These are phyloP conservation scores for Fusarium cyanostomum DNA, from an alignment of 2,329 filamentous ascomycete genomes.

Conservation along the genomic window DNA sequence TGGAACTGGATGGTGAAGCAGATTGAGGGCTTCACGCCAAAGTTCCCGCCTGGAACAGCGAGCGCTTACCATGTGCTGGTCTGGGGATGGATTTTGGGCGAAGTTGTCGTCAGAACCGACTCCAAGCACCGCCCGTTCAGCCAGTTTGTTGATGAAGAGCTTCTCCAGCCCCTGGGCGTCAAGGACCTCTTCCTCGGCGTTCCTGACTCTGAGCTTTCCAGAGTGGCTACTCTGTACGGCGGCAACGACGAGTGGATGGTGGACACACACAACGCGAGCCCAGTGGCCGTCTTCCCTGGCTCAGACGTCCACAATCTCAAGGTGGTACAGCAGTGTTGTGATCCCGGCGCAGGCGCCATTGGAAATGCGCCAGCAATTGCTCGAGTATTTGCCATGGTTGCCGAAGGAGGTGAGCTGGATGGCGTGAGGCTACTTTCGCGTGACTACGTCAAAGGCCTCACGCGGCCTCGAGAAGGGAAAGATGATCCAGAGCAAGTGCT, in stretches of 20 bases:
- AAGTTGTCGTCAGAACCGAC: slow-evolving; percentile 5
- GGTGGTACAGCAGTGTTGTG: not conserved
- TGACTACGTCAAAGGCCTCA: not conserved
- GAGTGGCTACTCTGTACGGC: slow-evolving; percentile 4
- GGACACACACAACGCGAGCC: slow-evolving; percentile 3
- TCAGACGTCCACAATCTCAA: slow-evolving; percentile 8
- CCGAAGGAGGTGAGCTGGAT: slow-evolving; percentile 2
- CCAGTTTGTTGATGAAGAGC: slow-evolving; percentile 7
- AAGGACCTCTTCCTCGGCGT: slow-evolving; percentile 1
- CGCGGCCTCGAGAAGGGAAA: not conserved
- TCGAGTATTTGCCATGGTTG: slow-evolving; percentile 11
- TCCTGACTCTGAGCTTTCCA: not conserved
- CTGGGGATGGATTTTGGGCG: slow-evolving; percentile 14
- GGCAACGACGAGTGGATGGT: not conserved
- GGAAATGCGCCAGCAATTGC: slow-evolving; percentile 3
- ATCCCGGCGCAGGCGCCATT: slow-evolving; percentile 10
- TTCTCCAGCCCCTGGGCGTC: not conserved
- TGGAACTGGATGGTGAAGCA: slow-evolving; percentile 13
- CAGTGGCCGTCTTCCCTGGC: not conserved
- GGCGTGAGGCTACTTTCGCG: not conserved
- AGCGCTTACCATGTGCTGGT: slow-evolving; percentile 13
- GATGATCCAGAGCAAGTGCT: not conserved
- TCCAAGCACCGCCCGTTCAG: not conserved
- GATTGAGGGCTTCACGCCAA: not conserved
- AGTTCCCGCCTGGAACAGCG: not conserved